Evolutionary conservation across 1,139 yeast species (phyloP), one percentile per base, ranked within the genome.

Genomic region (Magnusiomyces suaveolens): DNA sequence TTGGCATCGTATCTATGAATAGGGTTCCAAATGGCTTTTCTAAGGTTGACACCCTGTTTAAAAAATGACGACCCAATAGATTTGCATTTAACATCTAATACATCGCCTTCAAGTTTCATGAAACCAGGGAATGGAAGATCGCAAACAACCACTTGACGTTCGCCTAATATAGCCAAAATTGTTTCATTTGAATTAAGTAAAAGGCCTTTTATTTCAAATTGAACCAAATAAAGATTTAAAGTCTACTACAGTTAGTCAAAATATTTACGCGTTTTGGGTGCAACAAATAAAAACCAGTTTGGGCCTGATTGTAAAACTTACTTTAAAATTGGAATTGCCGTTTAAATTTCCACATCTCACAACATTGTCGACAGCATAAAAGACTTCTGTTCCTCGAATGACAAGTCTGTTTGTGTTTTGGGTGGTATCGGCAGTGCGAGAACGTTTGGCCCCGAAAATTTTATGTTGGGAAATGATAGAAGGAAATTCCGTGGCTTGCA

Each of bases 1-100:
- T 68, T 69, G 1, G 76, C 66, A 56, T 76, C 79, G 36, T 66
- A 64, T 32, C 69, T 64, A 0, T 77, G 72, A 24, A 70, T 60
- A 2, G 75, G 75, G 60, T 77, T 76, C 76, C 81, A 79, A n/a
- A 70, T 51, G 0, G 72, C 64, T 58, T 63, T 74, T 63, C 51
- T 61, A 56, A 57, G 26, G 14, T 16, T 26, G 3, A 47, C 25
- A 6, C 52, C 54, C 14, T 44, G 33, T 20, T 56, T 29, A 3
- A 55, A 20, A 2, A 51, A 48, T 2, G 26, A 16, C 14, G 54
- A 48, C 1, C 60, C 64, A 26, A 62, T 53, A 36, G 57, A 62
- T 52, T 69, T 66, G 4, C 60, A 60, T 6, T 58, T 62, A 4
- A 56, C 54, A 58, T 24, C 52, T n/a, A 26, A 50, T 46, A 18